Evolutionary conservation across 2,329 filamentous ascomycete species (phyloP).

Genomic region (Chalaropsis thielavioides): DNA sequence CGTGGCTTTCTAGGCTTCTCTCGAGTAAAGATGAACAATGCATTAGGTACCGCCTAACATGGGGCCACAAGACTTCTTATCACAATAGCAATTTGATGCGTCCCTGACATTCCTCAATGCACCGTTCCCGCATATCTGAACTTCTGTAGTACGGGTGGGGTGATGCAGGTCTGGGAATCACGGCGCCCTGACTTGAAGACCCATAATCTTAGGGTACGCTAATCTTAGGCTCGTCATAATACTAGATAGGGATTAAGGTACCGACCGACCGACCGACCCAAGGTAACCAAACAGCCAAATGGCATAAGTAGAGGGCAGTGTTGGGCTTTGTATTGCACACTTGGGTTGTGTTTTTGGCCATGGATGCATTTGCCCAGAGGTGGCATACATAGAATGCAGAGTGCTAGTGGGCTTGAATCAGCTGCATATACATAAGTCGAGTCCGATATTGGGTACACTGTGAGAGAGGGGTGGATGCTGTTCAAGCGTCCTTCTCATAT

Average conservation of each 20-base stretch:
- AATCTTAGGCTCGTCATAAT: background rate
- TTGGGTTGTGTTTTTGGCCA: background rate
- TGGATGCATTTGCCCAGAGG: background rate
- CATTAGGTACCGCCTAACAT: background rate
- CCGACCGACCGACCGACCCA: background rate
- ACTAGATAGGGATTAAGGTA: background rate
- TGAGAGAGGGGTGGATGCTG: no score
- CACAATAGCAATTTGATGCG: background rate
- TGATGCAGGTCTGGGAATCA: slow-evolving; percentile 7
- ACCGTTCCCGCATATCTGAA: background rate
- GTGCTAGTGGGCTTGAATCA: background rate
- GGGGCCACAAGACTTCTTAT: background rate
- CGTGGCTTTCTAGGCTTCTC: background rate
- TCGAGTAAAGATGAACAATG: background rate
- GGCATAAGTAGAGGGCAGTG: background rate
- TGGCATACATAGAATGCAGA: background rate
- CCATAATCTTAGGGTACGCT: slow-evolving; percentile 5
- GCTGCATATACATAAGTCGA: background rate
- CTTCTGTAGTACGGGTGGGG: background rate
- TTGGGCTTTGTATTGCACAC: background rate
- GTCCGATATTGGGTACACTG: background rate
- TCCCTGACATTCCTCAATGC: background rate
- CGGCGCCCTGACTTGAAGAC: background rate
- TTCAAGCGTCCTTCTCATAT: no score
- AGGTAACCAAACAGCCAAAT: background rate